A percentile compares a stretch with the other conserved stretches of the same genome.
Conservation (phyloP, 1,139 yeast species). For the Hemisphaericaspora xylofermentans region DNA sequence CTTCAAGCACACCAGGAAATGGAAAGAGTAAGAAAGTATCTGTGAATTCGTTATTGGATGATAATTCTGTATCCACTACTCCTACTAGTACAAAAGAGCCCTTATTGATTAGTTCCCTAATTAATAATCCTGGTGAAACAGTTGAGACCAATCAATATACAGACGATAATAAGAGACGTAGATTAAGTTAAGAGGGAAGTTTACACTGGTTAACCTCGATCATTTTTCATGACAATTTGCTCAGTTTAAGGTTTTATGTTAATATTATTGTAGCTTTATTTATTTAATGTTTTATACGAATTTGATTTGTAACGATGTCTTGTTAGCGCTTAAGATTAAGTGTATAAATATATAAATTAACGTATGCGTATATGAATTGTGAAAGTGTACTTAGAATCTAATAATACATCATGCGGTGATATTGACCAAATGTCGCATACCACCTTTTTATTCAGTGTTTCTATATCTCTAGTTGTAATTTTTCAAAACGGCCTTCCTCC, state of each 20-base stretch:
- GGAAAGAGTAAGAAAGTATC: slow-evolving; percentile 24
- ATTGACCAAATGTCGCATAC: no score
- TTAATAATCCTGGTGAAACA: not conserved
- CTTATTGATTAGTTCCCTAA: slow-evolving; percentile 20
- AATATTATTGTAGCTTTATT: not conserved
- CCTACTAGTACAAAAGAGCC: slow-evolving; percentile 7
- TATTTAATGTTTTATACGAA: slow-evolving; percentile 1
- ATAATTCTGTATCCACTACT: slow-evolving; percentile 2
- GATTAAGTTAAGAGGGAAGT: not conserved
- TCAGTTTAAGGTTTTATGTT: not conserved
- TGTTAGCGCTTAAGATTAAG: not conserved
- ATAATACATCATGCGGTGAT: no score
- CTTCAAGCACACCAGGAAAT: not conserved
- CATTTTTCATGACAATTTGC: not conserved
- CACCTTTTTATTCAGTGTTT: not conserved
- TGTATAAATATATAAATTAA: not conserved
- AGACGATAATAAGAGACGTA: not conserved
- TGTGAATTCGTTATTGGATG: slow-evolving; percentile 33
- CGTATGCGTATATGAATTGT: no score
- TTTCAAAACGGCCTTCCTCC: slow-evolving; percentile 22
- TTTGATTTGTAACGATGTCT: not conserved
- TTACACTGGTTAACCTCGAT: no score
- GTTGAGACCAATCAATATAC: not conserved
- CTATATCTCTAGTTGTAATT: not conserved
- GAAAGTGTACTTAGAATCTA: no score